These are phyloP conservation scores for Lizonia empirigonia DNA, from an alignment of 2,329 filamentous ascomycete genomes.

Conservation along the genomic window DNA sequence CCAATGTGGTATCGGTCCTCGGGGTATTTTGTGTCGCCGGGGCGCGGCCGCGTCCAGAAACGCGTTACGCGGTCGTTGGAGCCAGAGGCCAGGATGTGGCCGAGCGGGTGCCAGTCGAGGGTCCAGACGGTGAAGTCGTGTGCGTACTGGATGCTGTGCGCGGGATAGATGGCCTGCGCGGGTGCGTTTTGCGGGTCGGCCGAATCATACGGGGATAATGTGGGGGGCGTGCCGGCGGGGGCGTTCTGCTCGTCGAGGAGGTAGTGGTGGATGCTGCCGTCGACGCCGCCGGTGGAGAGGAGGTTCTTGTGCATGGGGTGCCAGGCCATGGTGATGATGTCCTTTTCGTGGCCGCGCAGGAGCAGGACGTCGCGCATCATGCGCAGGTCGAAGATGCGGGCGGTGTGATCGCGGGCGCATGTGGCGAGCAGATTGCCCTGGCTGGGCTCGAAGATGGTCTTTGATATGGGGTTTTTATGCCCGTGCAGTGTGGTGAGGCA, in stretches of 20 bases:
- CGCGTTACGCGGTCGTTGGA: constrained; percentile 96
- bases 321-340: constrained; percentile 90
- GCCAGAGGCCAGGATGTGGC: constrained; percentile 92
- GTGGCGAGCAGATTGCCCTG: constrained; percentile 87
- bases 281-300: constrained; percentile 86
- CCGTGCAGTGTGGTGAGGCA: constrained; percentile 93
- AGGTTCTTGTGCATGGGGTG: constrained; percentile 90
- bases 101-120: constrained; percentile 95
- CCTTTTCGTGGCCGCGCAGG: constrained; percentile 93
- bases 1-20: constrained; percentile 96
- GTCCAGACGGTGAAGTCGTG: constrained; percentile 98
- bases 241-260: constrained; percentile 94
- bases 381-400: constrained; percentile 89
- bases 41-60: constrained; percentile 92
- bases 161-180: constrained; percentile 89
- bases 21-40: constrained; percentile 82
- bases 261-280: constrained; percentile 91
- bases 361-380: constrained; percentile 99
- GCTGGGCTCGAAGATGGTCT: constrained; percentile 85
- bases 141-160: constrained; percentile 83
- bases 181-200: constrained; percentile 78
- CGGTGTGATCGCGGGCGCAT: constrained; percentile 89
- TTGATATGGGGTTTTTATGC: constrained; percentile 96
- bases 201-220: constrained; percentile 80
- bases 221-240: constrained; percentile 72